Evolutionary conservation across 2,329 filamentous ascomycete species (phyloP).

Genomic region (Sclerotinia subarctica): DNA sequence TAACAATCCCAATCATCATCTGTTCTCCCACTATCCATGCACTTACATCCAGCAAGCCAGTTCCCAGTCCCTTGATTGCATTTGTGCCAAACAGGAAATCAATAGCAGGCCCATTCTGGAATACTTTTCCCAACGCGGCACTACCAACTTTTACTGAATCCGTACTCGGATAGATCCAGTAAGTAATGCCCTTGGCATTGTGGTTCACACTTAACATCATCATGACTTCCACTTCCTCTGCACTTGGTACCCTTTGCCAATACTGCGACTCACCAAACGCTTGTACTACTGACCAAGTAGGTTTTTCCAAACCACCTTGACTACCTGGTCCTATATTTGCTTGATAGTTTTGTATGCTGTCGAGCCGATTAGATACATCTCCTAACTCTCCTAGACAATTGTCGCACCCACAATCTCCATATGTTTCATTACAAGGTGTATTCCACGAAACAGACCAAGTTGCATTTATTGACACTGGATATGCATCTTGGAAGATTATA

Average conservation of each 20-base stretch:
- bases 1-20: constrained; percentile 43
- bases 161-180: constrained; percentile 47
- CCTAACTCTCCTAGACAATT: constrained; percentile 43
- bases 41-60: constrained; percentile 40
- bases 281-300: constrained; percentile 50
- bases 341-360: constrained; percentile 43
- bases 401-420: constrained; percentile 53
- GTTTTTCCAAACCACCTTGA: constrained; percentile 38
- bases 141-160: constrained; percentile 34
- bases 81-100: constrained; percentile 40
- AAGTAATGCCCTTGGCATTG: constrained; percentile 47
- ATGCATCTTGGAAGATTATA: constrained; percentile 50
- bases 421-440: constrained; percentile 49
- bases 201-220: constrained; percentile 48
- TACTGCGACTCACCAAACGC: constrained; percentile 45
- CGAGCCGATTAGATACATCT: constrained; percentile 46
- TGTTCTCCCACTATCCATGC: constrained; percentile 41
- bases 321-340: constrained; percentile 39
- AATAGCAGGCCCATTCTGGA: constrained; percentile 39
- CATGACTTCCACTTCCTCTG: constrained; percentile 47
- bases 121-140: constrained; percentile 41
- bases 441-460: constrained; percentile 45
- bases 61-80: constrained; percentile 26
- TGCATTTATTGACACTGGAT: constrained; percentile 48
- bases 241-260: constrained; percentile 47